Conservation (phyloP, 2,329 filamentous ascomycete genomes). For the Monilinia fructicola region DNA sequence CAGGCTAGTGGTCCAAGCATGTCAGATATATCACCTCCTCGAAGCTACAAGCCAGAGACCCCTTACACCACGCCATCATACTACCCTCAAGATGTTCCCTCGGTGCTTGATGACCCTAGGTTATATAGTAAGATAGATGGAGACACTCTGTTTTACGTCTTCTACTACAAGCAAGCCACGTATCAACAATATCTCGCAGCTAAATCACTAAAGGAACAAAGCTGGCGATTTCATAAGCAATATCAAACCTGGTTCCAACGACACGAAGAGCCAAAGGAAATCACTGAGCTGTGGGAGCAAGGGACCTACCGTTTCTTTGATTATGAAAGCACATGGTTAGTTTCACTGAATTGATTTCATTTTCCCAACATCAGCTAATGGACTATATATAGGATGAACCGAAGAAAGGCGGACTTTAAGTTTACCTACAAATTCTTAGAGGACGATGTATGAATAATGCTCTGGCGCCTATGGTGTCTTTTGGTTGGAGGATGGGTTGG, state of each 20-base stretch:
- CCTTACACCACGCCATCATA: slow-evolving; percentile 76
- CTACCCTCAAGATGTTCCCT: slow-evolving; percentile 89
- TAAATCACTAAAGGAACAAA: slow-evolving; percentile 96
- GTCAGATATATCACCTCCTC: slow-evolving; percentile 76
- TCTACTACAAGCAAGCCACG: slow-evolving; percentile 97
- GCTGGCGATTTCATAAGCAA: slow-evolving; percentile 99
- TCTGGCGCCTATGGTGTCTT: slow-evolving; percentile 67
- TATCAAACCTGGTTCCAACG: slow-evolving; percentile 99
- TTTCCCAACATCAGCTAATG: slow-evolving; percentile 4
- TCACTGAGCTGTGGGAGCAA: slow-evolving; percentile 98
- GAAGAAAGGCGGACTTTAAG: slow-evolving; percentile 95
- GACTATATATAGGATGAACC: slow-evolving; percentile 78
- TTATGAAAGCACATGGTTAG: slow-evolving; percentile 95
- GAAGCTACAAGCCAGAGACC: slow-evolving; percentile 79
- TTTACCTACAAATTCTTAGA: slow-evolving; percentile 98
- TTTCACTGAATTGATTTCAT: slow-evolving; percentile 12
- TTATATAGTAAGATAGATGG: slow-evolving; percentile 89
- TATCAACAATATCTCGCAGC: slow-evolving; percentile 95
- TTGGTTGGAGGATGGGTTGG: slow-evolving; percentile 69
- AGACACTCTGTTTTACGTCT: slow-evolving; percentile 96
- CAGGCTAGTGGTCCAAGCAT: slow-evolving; percentile 70
- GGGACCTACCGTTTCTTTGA: slow-evolving; percentile 99
- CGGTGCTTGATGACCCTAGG: slow-evolving; percentile 86
- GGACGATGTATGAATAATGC: slow-evolving; percentile 70
- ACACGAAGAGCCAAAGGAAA: slow-evolving; percentile 96